Percentiles rank a stretch among this genome's conserved stretches.
These are phyloP conservation scores for Fusarium poae DNA, from an alignment of 2,329 filamentous ascomycete species.

Conservation along the genomic window DNA sequence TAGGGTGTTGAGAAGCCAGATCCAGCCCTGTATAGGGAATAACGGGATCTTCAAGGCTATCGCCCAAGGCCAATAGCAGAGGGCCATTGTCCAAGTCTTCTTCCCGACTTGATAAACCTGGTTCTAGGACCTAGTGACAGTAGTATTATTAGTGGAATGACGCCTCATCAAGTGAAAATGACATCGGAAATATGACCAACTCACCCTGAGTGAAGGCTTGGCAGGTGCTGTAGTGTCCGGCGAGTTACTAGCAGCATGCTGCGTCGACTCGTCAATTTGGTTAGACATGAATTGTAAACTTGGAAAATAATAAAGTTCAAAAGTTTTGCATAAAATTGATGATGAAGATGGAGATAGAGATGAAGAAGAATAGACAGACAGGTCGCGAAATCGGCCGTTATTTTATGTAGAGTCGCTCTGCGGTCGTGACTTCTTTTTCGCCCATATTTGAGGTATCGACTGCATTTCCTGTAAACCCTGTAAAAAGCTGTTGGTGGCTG, in stretches of 20 bases:
- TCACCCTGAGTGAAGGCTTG: not conserved
- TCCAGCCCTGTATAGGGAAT: fast-evolving
- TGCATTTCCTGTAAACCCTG: slow-evolving; percentile 3
- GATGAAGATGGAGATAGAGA: fast-evolving
- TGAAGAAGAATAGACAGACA: too few species aligned
- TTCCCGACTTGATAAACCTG: fast-evolving
- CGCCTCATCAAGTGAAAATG: fast-evolving
- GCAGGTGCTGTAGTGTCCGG: too few species aligned
- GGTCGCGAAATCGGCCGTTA: not conserved
- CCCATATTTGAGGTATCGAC: not conserved
- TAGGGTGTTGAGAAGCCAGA: fast-evolving
- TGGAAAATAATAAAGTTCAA: too few species aligned
- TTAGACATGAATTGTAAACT: not conserved
- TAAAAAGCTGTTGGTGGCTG: not conserved
- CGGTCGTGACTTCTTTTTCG: not conserved
- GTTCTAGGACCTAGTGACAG: fast-evolving
- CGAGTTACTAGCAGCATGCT: not conserved
- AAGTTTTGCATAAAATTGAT: too few species aligned
- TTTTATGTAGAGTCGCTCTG: slow-evolving; percentile 1
- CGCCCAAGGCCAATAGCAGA: not conserved
- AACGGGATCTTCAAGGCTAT: not conserved
- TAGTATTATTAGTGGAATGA: fast-evolving
- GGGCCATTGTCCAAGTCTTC: not conserved
- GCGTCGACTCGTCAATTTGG: not conserved
- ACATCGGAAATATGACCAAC: too few species aligned